Evolutionary conservation across 257 asterid species (phyloP), one percentile per base, ranked within the genome.

Genomic region (Rhazya stricta): DNA sequence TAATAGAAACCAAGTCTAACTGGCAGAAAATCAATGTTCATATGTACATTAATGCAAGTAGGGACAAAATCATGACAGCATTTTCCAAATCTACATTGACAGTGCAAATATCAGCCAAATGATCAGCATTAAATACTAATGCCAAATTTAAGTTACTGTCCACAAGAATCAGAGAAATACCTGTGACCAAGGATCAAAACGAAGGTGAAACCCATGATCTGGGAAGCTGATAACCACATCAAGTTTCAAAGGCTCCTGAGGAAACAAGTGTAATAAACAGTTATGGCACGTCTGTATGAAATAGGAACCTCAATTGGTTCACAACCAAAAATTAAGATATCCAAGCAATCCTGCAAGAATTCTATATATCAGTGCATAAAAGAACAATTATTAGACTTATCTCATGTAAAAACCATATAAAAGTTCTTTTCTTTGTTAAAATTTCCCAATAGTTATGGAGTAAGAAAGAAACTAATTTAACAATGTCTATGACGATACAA

Each of bases 101-200:
- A 39, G 54, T 30, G n/a, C 21, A 37, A 50, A 69, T 11, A 42
- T 39, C 60, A 37, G 77, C 46, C 62, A 65, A 45, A 9, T 19
- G 25, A 16, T n/a, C 62, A 4, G 19, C 58, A 45, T 30, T 50
- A 61, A 41, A 25, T 23, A 0, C 32, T 21, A 48, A n/a, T 43
- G 30, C 45, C 67, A 65, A 50, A 41, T 29, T 53, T 11, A 76
- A 56, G 18, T 27, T 27, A 63, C 11, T 66, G 21, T 60, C 48
- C 57, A 72, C 74, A 75, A 54, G 78, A 73, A 72, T 58, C 37
- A 78, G 16, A 67, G 30, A 69, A 68, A 39, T 85, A 92, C 97
- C 97, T 92, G 96, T 50, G 97, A 88, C 94, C 96, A 89, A 71
- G 97, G 96, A 80, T 92, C 93, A 77, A 92, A 92, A 71, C 97